Conservation (phyloP, 2,329 filamentous ascomycete genomes). For the Microdochium paspali region DNA sequence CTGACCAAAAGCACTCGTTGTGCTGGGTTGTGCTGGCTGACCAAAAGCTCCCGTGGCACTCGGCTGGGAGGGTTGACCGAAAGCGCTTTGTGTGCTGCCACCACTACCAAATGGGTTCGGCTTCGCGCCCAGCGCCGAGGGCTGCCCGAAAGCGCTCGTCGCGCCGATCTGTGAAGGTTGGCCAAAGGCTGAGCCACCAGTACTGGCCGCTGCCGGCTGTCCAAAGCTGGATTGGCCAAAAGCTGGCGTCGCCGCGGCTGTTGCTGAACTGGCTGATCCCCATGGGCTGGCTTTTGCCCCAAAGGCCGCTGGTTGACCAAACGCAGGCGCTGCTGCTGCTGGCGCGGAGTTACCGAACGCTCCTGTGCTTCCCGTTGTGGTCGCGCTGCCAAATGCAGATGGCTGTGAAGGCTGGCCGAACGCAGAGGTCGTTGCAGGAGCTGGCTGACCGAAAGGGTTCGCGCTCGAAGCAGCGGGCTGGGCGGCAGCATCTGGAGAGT, state of each 20-base stretch:
- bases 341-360: conserved; percentile 7
- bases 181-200: conserved; percentile 21
- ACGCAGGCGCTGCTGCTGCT: conserved; percentile 14
- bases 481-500: conserved; percentile 22
- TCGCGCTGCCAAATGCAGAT: conserved; percentile 16
- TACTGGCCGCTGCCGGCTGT: conserved; percentile 9
- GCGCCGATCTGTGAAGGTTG: conserved; percentile 26
- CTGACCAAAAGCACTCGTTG: conserved; percentile 14
- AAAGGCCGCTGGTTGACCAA: conserved; percentile 31
- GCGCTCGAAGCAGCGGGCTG: conserved; percentile 14
- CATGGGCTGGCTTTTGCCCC: conserved; percentile 6
- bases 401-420: conserved; percentile 25
- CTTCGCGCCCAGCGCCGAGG: conserved; percentile 16
- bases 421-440: conserved; percentile 12
- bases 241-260: conserved; percentile 4
- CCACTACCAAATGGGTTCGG: conserved; percentile 25
- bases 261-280: conserved; percentile 1
- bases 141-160: conserved; percentile 17
- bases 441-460: conserved; percentile 30
- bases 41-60: conserved; percentile 22
- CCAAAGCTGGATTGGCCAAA: conserved; percentile 13
- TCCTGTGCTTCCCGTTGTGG: conserved; percentile 2
- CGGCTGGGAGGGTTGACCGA: conserved; percentile 19
- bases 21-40: conserved; percentile 18
- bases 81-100: conserved; percentile 13